Conservation (phyloP, 192 early-diverging fungal species). For the Backusella australiensis region DNA sequence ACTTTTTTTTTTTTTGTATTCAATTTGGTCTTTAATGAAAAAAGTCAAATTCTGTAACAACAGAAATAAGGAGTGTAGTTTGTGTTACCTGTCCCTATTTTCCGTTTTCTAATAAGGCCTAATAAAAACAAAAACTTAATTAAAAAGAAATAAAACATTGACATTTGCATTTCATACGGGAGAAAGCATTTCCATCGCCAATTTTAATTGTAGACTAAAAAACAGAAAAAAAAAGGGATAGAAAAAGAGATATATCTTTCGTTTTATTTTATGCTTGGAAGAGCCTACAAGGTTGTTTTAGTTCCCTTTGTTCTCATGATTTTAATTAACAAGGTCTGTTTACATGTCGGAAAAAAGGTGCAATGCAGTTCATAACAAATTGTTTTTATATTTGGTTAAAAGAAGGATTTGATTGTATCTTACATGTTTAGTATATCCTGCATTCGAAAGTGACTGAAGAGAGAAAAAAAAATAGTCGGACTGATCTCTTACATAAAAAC, state of each 20-base stretch:
- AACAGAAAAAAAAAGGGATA: neutral
- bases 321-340: neutral
- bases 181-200: neutral
- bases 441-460: neutral
- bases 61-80: neutral
- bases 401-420: neutral
- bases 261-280: neutral
- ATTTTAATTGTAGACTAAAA: neutral
- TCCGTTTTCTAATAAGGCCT: neutral
- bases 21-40: neutral
- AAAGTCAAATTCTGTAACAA: neutral
- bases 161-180: neutral
- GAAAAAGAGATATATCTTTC: neutral
- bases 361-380: neutral
- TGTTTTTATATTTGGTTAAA: neutral
- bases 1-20: neutral
- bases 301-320: neutral
- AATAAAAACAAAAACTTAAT: neutral
- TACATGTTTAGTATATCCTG: neutral
- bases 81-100: neutral
- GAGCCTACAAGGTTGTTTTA: neutral
- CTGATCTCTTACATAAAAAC: conserved; percentile 4
- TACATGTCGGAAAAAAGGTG: neutral
- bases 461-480: neutral
- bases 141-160: neutral